Evolutionary conservation across 495 filamentous ascomycete genomes (phyloP).

Genomic region (Podospora sp.): DNA sequence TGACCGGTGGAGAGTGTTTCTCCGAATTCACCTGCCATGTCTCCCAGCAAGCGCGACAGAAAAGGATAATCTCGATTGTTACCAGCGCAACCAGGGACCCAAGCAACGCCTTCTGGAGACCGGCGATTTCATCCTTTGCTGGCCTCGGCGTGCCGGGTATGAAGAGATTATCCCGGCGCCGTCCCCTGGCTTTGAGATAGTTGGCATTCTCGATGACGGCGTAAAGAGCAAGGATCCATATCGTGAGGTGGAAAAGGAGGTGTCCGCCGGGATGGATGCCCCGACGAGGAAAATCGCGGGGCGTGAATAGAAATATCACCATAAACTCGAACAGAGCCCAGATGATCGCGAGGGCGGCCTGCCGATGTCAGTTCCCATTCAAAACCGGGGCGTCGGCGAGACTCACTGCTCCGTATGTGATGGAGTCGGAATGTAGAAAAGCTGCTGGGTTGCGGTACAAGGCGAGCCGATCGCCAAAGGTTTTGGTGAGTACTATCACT

Average conservation of each 20-base stretch:
- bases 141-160: background rate
- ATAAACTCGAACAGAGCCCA: conserved; percentile 44
- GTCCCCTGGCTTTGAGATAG: conserved; percentile 12
- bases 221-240: conserved; percentile 29
- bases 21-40: conserved; percentile 36
- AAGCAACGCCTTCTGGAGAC: conserved; percentile 23
- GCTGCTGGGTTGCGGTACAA: background rate
- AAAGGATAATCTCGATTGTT: conserved; percentile 44
- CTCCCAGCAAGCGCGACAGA: conserved; percentile 49
- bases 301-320: conserved; percentile 27
- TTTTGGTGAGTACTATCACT: background rate
- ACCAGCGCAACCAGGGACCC: conserved; percentile 25
- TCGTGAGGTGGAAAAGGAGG: conserved; percentile 42
- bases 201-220: conserved; percentile 25
- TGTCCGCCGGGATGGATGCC: conserved; percentile 44
- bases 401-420: conserved; percentile 1
- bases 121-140: background rate
- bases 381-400: background rate
- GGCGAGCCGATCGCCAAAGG: background rate
- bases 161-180: conserved; percentile 3
- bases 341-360: conserved; percentile 39
- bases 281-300: conserved; percentile 16
- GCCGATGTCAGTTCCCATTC: background rate
- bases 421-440: background rate
- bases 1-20: background rate